Evolutionary conservation across 441 rosid genomes (phyloP).

Genomic region (Arabidopsis lyrata): DNA sequence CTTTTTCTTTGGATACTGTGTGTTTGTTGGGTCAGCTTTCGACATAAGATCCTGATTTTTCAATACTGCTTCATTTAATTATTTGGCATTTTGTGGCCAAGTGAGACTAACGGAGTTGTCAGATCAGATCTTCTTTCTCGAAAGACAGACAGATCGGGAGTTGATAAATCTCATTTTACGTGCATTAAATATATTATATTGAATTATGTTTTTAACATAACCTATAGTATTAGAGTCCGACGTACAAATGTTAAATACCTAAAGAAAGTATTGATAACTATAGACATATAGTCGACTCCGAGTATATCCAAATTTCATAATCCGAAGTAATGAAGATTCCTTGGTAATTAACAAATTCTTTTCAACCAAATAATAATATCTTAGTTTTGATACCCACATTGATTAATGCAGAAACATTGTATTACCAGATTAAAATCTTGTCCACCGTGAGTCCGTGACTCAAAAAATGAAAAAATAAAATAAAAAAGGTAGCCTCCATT

Average conservation of each 20-base stretch:
- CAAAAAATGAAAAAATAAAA: neutral
- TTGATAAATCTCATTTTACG: neutral
- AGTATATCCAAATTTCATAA: neutral
- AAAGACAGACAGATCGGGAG: neutral
- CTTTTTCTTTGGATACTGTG: neutral
- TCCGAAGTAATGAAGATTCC: neutral
- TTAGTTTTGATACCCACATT: neutral
- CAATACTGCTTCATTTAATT: neutral
- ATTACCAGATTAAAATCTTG: neutral
- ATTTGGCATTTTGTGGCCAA: neutral
- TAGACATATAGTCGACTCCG: neutral
- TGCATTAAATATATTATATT: no score
- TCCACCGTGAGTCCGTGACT: neutral
- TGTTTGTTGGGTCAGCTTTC: conserved; percentile 10
- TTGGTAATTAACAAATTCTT: neutral
- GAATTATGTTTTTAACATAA: neutral
- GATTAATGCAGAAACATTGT: neutral
- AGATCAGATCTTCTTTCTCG: neutral
- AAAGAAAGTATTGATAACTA: neutral
- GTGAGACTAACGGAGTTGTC: neutral
- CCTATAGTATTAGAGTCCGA: no score
- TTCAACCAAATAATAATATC: neutral
- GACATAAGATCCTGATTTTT: neutral
- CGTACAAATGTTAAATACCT: neutral
- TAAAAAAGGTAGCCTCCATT: neutral